Evolutionary conservation across 2,329 filamentous ascomycete species (phyloP).

Genomic region (Dryadomyces quercus-mongolicae): DNA sequence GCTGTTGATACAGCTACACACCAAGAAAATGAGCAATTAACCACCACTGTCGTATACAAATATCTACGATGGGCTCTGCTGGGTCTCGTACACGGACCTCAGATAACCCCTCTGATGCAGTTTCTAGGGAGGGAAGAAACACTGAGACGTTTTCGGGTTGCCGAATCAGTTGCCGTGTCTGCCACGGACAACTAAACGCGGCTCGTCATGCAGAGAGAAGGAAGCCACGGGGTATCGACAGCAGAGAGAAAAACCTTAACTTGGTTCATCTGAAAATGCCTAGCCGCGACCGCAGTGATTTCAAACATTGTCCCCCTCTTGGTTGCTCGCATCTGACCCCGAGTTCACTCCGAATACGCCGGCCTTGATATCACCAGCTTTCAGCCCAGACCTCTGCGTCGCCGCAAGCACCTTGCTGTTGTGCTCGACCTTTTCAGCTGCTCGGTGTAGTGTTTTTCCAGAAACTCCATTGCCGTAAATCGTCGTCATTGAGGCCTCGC

Average conservation of each 20-base stretch:
- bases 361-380: constrained; percentile 51
- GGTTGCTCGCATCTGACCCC: not conserved
- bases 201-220: too few relatives aligned
- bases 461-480: constrained; percentile 13
- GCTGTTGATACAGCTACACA: constrained; percentile 2
- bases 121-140: constrained; percentile 19
- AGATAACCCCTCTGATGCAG: constrained; percentile 15
- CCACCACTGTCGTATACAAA: constrained; percentile 13
- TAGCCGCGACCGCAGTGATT: not conserved
- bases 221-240: not conserved
- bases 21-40: not conserved
- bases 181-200: too few relatives aligned
- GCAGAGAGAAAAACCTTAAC: too few relatives aligned
- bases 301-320: not conserved
- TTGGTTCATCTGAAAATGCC: too few relatives aligned
- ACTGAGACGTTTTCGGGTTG: constrained; percentile 13
- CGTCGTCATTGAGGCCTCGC: constrained; percentile 17
- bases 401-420: constrained; percentile 49
- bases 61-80: constrained; percentile 20
- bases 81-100: constrained; percentile 14
- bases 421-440: constrained; percentile 46
- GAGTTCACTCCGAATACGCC: constrained; percentile 35
- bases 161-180: constrained; percentile 1
- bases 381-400: constrained; percentile 50
- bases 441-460: constrained; percentile 27